Percentiles rank a stretch among this genome's conserved stretches.
Evolutionary conservation across 331 rosid genomes (phyloP).

Genomic region (Quercus lobata): DNA sequence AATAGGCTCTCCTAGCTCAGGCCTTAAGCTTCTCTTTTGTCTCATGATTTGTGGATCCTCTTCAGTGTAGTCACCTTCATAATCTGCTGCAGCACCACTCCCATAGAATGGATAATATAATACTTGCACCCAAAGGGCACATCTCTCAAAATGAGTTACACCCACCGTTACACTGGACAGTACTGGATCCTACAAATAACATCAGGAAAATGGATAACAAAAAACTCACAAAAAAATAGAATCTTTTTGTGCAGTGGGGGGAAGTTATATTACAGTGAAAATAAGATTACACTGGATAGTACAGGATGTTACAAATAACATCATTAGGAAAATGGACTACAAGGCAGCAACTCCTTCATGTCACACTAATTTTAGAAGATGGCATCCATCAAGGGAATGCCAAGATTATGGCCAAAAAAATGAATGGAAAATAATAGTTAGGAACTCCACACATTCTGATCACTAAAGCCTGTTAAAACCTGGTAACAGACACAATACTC

Average conservation of each 20-base stretch:
- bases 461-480: background rate
- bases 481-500: background rate
- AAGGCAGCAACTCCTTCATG: background rate
- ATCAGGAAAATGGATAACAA: conserved; percentile 27
- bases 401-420: background rate
- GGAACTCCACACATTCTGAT: background rate
- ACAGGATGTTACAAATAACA: too few species aligned
- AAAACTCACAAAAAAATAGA: conserved; percentile 5
- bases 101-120: conserved; percentile 97
- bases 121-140: conserved; percentile 97
- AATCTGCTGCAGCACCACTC: conserved; percentile 83
- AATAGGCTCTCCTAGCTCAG: conserved; percentile 98
- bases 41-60: conserved; percentile 91
- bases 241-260: background rate
- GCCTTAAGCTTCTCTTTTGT: conserved; percentile 95
- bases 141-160: conserved; percentile 93
- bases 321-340: background rate
- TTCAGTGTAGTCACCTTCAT: conserved; percentile 88
- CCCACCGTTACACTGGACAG: conserved; percentile 94
- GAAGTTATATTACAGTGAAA: background rate
- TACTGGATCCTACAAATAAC: conserved; percentile 80
- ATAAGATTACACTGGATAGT: background rate
- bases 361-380: background rate
- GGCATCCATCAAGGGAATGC: background rate
- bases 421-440: background rate